Percentiles rank a stretch among this genome's conserved stretches.
Conservation (phyloP, 352 stramenopile genomes). For the Bremia lactucae region DNA sequence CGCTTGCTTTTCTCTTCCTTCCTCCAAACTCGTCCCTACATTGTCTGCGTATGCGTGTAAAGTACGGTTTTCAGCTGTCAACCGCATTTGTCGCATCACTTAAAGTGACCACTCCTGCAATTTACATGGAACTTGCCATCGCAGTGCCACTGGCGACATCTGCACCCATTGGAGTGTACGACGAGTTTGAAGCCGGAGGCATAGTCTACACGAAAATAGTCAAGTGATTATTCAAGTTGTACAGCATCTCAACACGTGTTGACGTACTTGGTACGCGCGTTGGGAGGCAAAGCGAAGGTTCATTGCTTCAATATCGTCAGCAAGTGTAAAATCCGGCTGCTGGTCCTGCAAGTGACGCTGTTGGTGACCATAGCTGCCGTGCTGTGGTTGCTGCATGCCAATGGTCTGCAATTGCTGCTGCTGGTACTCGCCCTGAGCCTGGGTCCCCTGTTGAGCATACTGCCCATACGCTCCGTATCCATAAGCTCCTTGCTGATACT, state of each 20-base stretch:
- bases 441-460: slow-evolving; percentile 33
- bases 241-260: not conserved
- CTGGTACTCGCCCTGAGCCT: slow-evolving; percentile 31
- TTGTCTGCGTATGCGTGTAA: slow-evolving; percentile 7
- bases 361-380: slow-evolving; percentile 22
- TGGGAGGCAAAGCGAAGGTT: slow-evolving; percentile 72
- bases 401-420: slow-evolving; percentile 23
- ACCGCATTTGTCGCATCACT: slow-evolving; percentile 4
- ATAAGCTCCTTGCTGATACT: slow-evolving; percentile 30
- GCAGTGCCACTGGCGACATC: slow-evolving; percentile 62
- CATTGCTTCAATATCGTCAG: slow-evolving; percentile 63
- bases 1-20: slow-evolving; percentile 4
- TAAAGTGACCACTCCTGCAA: not conserved
- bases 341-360: slow-evolving; percentile 31
- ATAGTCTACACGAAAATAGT: slow-evolving; percentile 37
- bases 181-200: slow-evolving; percentile 42
- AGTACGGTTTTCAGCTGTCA: slow-evolving; percentile 1
- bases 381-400: slow-evolving; percentile 27
- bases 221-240: not conserved
- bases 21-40: slow-evolving; percentile 3
- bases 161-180: slow-evolving; percentile 55
- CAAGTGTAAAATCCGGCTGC: slow-evolving; percentile 56
- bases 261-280: slow-evolving; percentile 65
- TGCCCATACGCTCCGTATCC: slow-evolving; percentile 40
- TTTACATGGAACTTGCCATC: slow-evolving; percentile 64